These are phyloP conservation scores for Kwoniella shandongensis DNA, from an alignment of 768 basidiomycete genomes.

Conservation along the genomic window DNA sequence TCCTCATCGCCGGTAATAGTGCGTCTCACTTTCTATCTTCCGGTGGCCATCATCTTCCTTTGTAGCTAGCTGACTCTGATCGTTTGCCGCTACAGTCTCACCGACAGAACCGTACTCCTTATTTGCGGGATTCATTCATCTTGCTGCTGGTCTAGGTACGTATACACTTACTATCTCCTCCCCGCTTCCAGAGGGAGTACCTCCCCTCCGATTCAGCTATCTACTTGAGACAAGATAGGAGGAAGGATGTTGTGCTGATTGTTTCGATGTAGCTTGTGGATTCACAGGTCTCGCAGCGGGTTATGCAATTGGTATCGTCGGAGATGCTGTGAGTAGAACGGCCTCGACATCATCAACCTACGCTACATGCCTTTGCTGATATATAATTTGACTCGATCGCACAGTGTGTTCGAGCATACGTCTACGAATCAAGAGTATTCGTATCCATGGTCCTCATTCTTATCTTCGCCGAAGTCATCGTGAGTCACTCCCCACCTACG, in stretches of 20 bases:
- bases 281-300: constrained; percentile 89
- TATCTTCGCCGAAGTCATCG: constrained; percentile 70
- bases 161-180: too few species aligned
- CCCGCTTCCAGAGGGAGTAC: not conserved
- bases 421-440: constrained; percentile 86
- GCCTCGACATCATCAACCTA: not conserved
- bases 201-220: too few species aligned
- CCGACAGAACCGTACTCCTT: constrained; percentile 70
- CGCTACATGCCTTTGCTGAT: too few species aligned
- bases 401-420: constrained; percentile 86
- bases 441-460: constrained; percentile 96
- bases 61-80: constrained; percentile 6
- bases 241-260: too few species aligned
- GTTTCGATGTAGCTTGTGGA: constrained; percentile 64
- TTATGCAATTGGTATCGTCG: constrained; percentile 90
- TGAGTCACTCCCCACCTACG: constrained; percentile 65
- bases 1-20: constrained; percentile 77
- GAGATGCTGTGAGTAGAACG: constrained; percentile 72
- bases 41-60: not conserved
- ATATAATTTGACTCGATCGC: not conserved
- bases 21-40: constrained; percentile 45
- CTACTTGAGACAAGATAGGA: too few species aligned
- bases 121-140: constrained; percentile 84
- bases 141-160: constrained; percentile 73
- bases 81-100: constrained; percentile 58